These are phyloP conservation scores for Gelatoporia subvermispora DNA, from an alignment of 768 basidiomycete species.

Conservation along the genomic window DNA sequence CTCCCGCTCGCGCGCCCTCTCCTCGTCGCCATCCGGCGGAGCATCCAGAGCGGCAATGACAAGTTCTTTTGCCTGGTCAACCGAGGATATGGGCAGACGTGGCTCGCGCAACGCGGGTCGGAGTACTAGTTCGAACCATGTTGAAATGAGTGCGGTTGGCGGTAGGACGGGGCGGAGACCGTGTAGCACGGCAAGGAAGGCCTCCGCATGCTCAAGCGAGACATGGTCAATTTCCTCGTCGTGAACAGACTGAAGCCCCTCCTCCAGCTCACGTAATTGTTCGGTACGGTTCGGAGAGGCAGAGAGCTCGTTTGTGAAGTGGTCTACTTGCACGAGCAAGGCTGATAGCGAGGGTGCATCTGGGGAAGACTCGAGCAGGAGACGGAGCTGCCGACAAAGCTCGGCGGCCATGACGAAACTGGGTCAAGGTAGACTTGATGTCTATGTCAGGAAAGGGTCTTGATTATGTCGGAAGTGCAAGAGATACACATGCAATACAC, in stretches of 20 bases:
- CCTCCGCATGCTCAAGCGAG: slow-evolving; percentile 54
- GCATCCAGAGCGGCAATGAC: slow-evolving; percentile 52
- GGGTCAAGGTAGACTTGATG: neutral
- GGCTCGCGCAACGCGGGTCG: slow-evolving; percentile 77
- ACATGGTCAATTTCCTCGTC: slow-evolving; percentile 61
- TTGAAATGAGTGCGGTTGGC: slow-evolving; percentile 61
- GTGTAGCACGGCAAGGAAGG: slow-evolving; percentile 62
- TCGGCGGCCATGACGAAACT: slow-evolving; percentile 29
- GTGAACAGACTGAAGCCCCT: slow-evolving; percentile 62
- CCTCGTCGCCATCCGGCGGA: slow-evolving; percentile 2
- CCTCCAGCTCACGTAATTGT: slow-evolving; percentile 44
- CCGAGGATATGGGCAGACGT: slow-evolving; percentile 51
- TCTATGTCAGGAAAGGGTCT: neutral
- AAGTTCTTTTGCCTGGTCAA: slow-evolving; percentile 68
- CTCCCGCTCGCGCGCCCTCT: slow-evolving; percentile 37
- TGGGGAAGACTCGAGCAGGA: slow-evolving; percentile 47
- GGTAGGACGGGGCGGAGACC: slow-evolving; percentile 59
- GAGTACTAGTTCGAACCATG: slow-evolving; percentile 79
- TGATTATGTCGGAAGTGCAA: neutral
- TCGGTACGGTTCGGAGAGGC: slow-evolving; percentile 39
- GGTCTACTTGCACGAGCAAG: slow-evolving; percentile 46
- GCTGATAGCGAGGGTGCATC: slow-evolving; percentile 49
- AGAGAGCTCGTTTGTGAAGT: slow-evolving; percentile 48
- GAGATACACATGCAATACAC: neutral
- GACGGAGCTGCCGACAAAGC: slow-evolving; percentile 49